Percentiles rank a stretch among this genome's conserved stretches.
These are phyloP conservation scores for Sporothrix brasiliensis DNA, from an alignment of 2,329 filamentous ascomycete genomes.

Conservation along the genomic window DNA sequence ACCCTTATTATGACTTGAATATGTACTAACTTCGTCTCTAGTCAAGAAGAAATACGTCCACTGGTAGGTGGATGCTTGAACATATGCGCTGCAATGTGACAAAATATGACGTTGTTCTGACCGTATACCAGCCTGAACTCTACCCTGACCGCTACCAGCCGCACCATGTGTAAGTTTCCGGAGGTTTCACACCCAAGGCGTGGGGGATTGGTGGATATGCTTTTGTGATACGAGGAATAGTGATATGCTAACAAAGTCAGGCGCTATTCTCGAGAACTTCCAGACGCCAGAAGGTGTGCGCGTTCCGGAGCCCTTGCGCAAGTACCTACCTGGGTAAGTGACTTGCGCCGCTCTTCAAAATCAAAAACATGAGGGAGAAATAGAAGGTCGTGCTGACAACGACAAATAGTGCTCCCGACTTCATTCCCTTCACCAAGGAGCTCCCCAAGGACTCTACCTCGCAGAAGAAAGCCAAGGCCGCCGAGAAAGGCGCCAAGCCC, in stretches of 20 bases:
- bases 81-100: too few species aligned
- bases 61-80: slow-evolving; percentile 48
- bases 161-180: slow-evolving; percentile 47
- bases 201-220: not conserved
- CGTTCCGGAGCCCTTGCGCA: slow-evolving; percentile 80
- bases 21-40: slow-evolving; percentile 22
- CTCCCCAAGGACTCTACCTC: slow-evolving; percentile 66
- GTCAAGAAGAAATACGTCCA: slow-evolving; percentile 90
- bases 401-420: slow-evolving; percentile 65
- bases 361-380: not conserved
- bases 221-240: not conserved
- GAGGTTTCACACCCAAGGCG: not conserved
- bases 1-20: too few species aligned
- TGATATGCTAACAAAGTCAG: slow-evolving; percentile 27
- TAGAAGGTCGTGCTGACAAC: not conserved
- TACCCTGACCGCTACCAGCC: slow-evolving; percentile 47
- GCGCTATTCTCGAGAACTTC: slow-evolving; percentile 83
- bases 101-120: not conserved
- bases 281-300: slow-evolving; percentile 84
- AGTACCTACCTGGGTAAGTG: slow-evolving; percentile 75
- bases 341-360: not conserved
- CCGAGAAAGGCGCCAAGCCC: slow-evolving; percentile 36
- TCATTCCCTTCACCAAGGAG: slow-evolving; percentile 86
- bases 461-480: slow-evolving; percentile 38
- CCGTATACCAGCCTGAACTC: slow-evolving; percentile 64